Evolutionary conservation across 2,329 filamentous ascomycete genomes (phyloP).

Genomic region (Tetracladium maxilliforme): DNA sequence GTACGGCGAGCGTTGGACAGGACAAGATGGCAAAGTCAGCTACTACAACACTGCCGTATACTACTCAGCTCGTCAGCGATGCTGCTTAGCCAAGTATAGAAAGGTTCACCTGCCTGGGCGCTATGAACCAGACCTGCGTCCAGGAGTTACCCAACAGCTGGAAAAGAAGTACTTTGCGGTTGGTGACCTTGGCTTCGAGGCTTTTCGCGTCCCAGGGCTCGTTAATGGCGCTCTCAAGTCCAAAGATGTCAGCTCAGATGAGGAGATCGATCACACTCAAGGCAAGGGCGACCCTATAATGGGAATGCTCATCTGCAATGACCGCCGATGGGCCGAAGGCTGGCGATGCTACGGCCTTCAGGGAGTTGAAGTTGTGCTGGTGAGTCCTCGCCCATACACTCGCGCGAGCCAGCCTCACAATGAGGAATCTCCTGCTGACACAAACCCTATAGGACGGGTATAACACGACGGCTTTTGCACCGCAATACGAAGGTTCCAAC

Average conservation of each 20-base stretch:
- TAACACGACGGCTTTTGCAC: slow-evolving; percentile 33
- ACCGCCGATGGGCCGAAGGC: slow-evolving; percentile 35
- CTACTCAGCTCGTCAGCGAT: slow-evolving; percentile 25
- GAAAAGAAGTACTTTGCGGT: slow-evolving; percentile 39
- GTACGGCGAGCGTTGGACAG: slow-evolving; percentile 29
- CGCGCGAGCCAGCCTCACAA: too few species aligned
- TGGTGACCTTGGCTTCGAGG: slow-evolving; percentile 34
- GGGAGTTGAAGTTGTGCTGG: slow-evolving; percentile 27
- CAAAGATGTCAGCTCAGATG: slow-evolving; percentile 7
- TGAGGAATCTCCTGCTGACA: not conserved
- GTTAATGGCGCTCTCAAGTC: slow-evolving; percentile 20
- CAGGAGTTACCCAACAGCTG: slow-evolving; percentile 33
- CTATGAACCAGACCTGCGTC: slow-evolving; percentile 30
- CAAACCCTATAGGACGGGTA: slow-evolving; percentile 23
- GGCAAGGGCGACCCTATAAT: slow-evolving; percentile 32
- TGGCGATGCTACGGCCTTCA: slow-evolving; percentile 36
- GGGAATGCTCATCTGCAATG: slow-evolving; percentile 40
- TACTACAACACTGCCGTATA: slow-evolving; percentile 36
- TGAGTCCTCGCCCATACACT: too few species aligned
- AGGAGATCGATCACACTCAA: slow-evolving; percentile 7
- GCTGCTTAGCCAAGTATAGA: slow-evolving; percentile 33
- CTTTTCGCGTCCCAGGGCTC: slow-evolving; percentile 33
- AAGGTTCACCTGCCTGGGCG: slow-evolving; percentile 40
- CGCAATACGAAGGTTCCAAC: slow-evolving; percentile 18
- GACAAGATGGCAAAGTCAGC: slow-evolving; percentile 17